Percentiles rank a stretch among this genome's conserved stretches.
Conservation (phyloP, 2,329 filamentous ascomycete species). For the Xylaria arbuscula region DNA sequence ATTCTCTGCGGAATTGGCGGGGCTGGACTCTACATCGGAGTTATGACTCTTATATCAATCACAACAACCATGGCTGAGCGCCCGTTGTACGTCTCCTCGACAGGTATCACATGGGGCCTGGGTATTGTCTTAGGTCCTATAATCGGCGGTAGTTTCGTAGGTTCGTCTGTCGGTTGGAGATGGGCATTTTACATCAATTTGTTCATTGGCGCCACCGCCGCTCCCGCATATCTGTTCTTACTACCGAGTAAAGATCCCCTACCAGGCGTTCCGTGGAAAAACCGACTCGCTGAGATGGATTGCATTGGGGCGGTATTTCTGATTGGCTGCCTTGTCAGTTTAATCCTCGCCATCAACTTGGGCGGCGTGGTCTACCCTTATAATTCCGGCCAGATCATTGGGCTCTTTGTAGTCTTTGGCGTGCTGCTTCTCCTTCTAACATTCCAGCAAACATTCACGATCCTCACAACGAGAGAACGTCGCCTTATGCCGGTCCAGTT, state of each 20-base stretch:
- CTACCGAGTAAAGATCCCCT: neutral
- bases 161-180: slow-evolving; percentile 56
- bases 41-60: slow-evolving; percentile 40
- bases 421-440: neutral
- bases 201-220: neutral
- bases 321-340: neutral
- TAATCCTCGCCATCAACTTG: neutral
- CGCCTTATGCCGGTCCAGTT: slow-evolving; percentile 1
- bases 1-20: slow-evolving; percentile 59
- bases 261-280: neutral
- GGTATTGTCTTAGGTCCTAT: slow-evolving; percentile 61
- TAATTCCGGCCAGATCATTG: neutral
- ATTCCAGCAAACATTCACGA: neutral
- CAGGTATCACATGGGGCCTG: slow-evolving; percentile 54
- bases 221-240: neutral
- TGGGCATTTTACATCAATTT: slow-evolving; percentile 44
- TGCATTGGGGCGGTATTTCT: neutral
- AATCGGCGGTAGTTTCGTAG: slow-evolving; percentile 60
- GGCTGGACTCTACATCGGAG: slow-evolving; percentile 56
- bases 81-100: slow-evolving; percentile 41
- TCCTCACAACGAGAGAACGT: neutral
- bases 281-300: neutral
- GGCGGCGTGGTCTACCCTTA: neutral
- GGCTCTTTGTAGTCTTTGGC: neutral
- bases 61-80: slow-evolving; percentile 34